Conservation (phyloP, 768 basidiomycete genomes). For the Russula olivacea region DNA sequence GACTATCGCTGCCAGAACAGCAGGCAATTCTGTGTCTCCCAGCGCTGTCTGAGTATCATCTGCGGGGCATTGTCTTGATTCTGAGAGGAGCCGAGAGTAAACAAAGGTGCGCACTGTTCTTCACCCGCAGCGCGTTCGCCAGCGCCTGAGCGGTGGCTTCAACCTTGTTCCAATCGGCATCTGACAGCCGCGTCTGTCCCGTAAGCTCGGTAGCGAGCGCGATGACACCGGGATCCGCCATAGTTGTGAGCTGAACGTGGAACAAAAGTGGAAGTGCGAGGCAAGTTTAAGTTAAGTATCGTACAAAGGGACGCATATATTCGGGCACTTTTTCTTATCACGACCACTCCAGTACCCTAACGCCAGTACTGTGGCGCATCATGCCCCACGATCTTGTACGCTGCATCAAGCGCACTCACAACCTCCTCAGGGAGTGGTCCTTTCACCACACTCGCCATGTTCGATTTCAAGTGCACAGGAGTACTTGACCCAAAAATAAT, state of each 20-base stretch:
- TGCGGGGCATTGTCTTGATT: constrained; percentile 28
- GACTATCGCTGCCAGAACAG: constrained; percentile 57
- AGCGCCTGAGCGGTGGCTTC: constrained; percentile 18
- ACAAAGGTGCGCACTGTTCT: constrained; percentile 12
- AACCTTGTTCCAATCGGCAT: constrained; percentile 23
- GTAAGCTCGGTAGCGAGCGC: constrained; percentile 19
- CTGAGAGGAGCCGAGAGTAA: neutral
- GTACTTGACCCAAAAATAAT: neutral
- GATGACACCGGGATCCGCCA: constrained; percentile 16
- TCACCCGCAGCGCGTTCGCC: constrained; percentile 20
- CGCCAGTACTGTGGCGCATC: neutral
- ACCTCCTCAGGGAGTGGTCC: neutral
- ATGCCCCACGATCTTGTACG: neutral
- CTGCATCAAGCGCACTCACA: neutral
- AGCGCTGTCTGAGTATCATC: constrained; percentile 68
- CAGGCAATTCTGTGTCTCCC: constrained; percentile 59
- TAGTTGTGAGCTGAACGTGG: constrained; percentile 1
- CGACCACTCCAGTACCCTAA: neutral
- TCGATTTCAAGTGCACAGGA: neutral
- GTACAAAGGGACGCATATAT: neutral
- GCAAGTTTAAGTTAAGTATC: neutral
- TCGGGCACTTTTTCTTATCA: neutral
- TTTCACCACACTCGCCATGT: neutral
- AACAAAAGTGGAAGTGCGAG: neutral
- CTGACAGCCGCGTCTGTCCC: constrained; percentile 12